Evolutionary conservation across 192 early-diverging fungal species (phyloP).

Genomic region (Allomyces macrogynus): DNA sequence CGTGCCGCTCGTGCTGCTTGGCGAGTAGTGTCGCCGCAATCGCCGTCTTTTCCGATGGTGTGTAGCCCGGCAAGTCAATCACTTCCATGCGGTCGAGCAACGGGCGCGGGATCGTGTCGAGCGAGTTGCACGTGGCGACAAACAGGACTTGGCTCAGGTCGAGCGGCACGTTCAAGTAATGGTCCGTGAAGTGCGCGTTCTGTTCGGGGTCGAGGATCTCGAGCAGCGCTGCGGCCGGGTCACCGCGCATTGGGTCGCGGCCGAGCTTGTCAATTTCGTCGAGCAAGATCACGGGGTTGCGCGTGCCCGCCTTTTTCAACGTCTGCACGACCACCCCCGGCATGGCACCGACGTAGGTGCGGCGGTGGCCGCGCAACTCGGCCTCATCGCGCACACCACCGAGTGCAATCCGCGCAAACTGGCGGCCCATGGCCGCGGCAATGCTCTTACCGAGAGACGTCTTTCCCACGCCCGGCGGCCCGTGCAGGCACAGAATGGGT

Average conservation of each 20-base stretch:
- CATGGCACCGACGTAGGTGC: slow-evolving; percentile 70
- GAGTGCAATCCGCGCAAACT: slow-evolving; percentile 63
- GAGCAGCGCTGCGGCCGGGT: slow-evolving; percentile 57
- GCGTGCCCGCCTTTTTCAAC: slow-evolving; percentile 39
- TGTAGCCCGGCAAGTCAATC: slow-evolving; percentile 56
- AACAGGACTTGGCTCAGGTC: slow-evolving; percentile 50
- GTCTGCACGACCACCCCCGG: slow-evolving; percentile 64
- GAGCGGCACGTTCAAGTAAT: slow-evolving; percentile 52
- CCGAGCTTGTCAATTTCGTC: slow-evolving; percentile 75
- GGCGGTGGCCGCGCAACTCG: slow-evolving; percentile 68
- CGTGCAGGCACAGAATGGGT: slow-evolving; percentile 54
- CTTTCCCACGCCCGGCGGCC: slow-evolving; percentile 54
- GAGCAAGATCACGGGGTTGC: slow-evolving; percentile 62
- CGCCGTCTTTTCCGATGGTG: slow-evolving; percentile 58
- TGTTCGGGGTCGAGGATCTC: slow-evolving; percentile 77
- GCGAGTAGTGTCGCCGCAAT: slow-evolving; percentile 59
- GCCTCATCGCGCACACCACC: slow-evolving; percentile 75
- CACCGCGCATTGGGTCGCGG: slow-evolving; percentile 38
- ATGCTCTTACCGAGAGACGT: slow-evolving; percentile 68
- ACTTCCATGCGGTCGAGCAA: slow-evolving; percentile 71
- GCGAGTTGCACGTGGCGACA: slow-evolving; percentile 63
- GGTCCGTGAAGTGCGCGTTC: slow-evolving; percentile 59
- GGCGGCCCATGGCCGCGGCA: slow-evolving; percentile 47
- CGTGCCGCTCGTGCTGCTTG: slow-evolving; percentile 48
- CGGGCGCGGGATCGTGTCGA: slow-evolving; percentile 54